Evolutionary conservation across 257 asterid species (phyloP).

Genomic region (Craterostigma plantagineum): DNA sequence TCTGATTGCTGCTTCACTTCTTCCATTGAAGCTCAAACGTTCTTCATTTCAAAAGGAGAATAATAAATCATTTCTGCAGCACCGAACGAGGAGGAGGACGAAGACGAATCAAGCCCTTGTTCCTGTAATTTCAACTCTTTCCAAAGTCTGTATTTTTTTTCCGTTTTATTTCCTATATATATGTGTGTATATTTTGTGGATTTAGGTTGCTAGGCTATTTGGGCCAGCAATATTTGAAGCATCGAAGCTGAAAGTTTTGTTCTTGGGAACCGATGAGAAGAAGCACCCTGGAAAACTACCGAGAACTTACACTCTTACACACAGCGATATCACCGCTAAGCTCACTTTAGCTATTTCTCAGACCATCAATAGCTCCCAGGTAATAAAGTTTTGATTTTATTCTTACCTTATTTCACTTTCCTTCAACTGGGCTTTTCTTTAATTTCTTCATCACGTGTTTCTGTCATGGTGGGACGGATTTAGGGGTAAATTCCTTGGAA

Average conservation of each 20-base stretch:
- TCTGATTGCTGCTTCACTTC: not conserved
- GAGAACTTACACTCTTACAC: slow-evolving; percentile 5
- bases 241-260: slow-evolving; percentile 4
- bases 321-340: slow-evolving; percentile 3
- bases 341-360: slow-evolving; percentile 4
- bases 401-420: not conserved
- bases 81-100: not conserved
- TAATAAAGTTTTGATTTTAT: not conserved
- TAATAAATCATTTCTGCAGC: not conserved
- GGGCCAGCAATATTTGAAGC: slow-evolving; percentile 5
- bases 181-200: not conserved
- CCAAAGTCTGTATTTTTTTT: not conserved
- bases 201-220: slow-evolving; percentile 4
- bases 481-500: too few relatives aligned
- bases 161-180: not conserved
- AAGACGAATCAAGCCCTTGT: slow-evolving; percentile 1
- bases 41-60: not conserved
- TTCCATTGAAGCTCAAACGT: slow-evolving; percentile 1
- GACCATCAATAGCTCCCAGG: slow-evolving; percentile 3
- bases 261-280: slow-evolving; percentile 3
- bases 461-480: too few relatives aligned
- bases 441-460: not conserved
- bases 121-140: not conserved
- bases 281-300: slow-evolving; percentile 5
- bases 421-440: not conserved